Evolutionary conservation across 1,284 basidiomycete species (phyloP), one percentile per base, ranked within the genome.

Genomic region (Austropuccinia psidii): DNA sequence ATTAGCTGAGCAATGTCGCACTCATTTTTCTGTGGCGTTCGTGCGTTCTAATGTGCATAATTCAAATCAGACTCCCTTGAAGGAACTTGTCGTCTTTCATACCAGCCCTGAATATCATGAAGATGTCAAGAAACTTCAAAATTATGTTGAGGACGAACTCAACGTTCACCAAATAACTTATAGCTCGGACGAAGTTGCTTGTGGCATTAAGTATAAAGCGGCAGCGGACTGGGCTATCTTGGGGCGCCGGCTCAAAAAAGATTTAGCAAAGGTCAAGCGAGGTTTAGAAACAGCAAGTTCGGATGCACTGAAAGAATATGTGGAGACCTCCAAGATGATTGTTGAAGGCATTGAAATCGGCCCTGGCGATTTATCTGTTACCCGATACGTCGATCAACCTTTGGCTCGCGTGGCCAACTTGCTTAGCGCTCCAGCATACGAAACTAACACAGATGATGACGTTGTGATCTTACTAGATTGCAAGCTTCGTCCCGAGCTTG

Each of bases 161-260:
- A 98, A 99, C 83, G 88, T 98, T 69, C 90, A 91, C 65, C 89
- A 92, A 77, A 83, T 98, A 76, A 82, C 90, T 76, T 91, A 97
- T 84, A 93, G 89, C 58, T 89, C 89, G 4, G 91, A 97, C 81
- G 96, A 98, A 82, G 82, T 84, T 21, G 82, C 86, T 58, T 91
- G 92, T 49, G 93, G 94, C 41, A 90, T 98, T 77, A 88, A 88
- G 77, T 98, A 97, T 85, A 88, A 88, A 76, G 93, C 90, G 4
- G 87, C 88, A 31, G 96, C 96, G 17, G 96, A 99, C 83, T 98
- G 93, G 92, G 85, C 88, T n/a, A 88, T 91, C 7, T 86, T 99
- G 64, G 96, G 96, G 37, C 87, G 88, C 78, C 98, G 98, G 83
- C 85, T 99, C 64, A 88, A 94, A 77, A 97, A 93, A 81, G 93